A percentile compares a stretch with the other conserved stretches of the same genome.
These are phyloP conservation scores for Phaseolus coccineus DNA, from an alignment of 331 rosid species.

Conservation along the genomic window DNA sequence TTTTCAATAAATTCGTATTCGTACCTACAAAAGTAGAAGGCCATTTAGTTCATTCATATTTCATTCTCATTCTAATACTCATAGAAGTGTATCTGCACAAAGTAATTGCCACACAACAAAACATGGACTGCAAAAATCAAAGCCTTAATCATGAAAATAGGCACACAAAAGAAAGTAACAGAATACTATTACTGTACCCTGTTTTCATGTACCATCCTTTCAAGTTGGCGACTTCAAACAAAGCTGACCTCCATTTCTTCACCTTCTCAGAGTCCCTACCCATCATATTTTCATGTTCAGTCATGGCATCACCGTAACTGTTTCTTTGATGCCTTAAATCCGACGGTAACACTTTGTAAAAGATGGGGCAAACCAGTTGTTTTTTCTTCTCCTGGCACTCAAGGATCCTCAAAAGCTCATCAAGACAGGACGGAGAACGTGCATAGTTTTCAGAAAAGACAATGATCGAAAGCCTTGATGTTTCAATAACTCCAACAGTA, in stretches of 20 bases:
- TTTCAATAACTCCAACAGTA: not conserved
- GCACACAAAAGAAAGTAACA: too few species aligned
- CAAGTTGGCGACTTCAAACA: not conserved
- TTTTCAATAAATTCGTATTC: not conserved
- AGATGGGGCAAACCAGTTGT: slow-evolving; percentile 4
- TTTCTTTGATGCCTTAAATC: not conserved
- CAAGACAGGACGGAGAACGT: not conserved
- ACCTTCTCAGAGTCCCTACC: not conserved
- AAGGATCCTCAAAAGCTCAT: not conserved
- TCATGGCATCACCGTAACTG: slow-evolving; percentile 9
- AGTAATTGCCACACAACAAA: not conserved
- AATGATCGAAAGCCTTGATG: slow-evolving; percentile 25
- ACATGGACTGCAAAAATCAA: not conserved
- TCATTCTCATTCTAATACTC: not conserved
- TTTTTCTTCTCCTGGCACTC: not conserved
- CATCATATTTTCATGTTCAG: not conserved
- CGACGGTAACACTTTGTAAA: not conserved
- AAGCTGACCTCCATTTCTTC: not conserved
- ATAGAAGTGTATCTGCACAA: not conserved
- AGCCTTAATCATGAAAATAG: not conserved
- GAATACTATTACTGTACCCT: not conserved
- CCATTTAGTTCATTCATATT: not conserved
- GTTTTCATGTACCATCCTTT: not conserved
- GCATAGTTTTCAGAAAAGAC: slow-evolving; percentile 24
- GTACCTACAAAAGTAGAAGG: slow-evolving; percentile 1